Base-by-base conservation (phyloP, 129 eudicot genomes). In the Centaurea solstitialis region DNA sequence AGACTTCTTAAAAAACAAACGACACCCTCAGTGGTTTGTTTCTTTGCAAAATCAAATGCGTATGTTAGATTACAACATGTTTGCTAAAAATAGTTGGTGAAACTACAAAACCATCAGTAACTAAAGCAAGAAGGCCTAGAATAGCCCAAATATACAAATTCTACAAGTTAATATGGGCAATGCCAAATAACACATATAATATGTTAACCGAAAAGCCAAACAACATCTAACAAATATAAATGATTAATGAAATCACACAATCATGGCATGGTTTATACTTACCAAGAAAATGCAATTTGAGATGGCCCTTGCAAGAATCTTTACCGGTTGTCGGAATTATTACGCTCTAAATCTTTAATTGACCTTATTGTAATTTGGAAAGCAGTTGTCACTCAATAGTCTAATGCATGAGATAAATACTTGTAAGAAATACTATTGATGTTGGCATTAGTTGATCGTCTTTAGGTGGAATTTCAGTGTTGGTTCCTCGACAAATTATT, bases 211-310 rank as follows among this genome's bases (percentile, higher is more conserved):
- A 40, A 72, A 64, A 59, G 72, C 62, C 17, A 6, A 72, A 62
- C 70, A 70, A 9, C 33, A 69, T 70, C 68, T 41, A 67, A 75
- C 4, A 37, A 47, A 30, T 17, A 45, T 3, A 74, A 17, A 74
- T 22, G 22, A 75, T 38, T 24, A 75, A 76, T 12, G 76, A n/a
- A 43, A 68, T 62, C 41, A 69, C 33, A 69, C 21, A 80, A 70
- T 26, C 4, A 37, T 72, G 68, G 68, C 12, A 18, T 41, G 28
- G 53, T 7, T 28, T 20, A 62, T 68, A 89, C 92, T 91, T 86
- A 91, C 94, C 92, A 74, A 78, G 53, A 80, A 67, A 84, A 85
- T 80, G 90, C 43, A 78, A 76, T 69, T 74, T 76, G 80, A 77
- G 75, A 76, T 9, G 50, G 81, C 70, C 74, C 73, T 77, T 64